Evolutionary conservation across 805 yeast genomes (phyloP), one percentile per base, ranked within the genome.

Genomic region (Starmera amethionina): DNA sequence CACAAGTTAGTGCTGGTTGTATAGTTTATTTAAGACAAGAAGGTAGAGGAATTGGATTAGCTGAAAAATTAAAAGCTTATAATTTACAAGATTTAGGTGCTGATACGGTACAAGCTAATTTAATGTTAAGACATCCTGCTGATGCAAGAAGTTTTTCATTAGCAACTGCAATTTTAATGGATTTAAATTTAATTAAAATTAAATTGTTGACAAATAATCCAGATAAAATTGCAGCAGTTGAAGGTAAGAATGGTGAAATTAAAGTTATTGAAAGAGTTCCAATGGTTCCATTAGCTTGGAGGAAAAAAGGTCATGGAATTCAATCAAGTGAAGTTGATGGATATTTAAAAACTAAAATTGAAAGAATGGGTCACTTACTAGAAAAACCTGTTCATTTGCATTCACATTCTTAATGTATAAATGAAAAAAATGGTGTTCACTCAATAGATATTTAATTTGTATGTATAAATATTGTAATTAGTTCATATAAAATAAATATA

Each of bases 31-130:
- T 93, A 47, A 76, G 99, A 55, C 99, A 93, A 63, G 99, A 93
- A 62, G 99, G 99, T 40, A 78, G 99, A 44, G 99, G 99, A 15
- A 93, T 93, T 44, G 99, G 99, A 7, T 69, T 93, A n/a, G 96
- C 97, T 28, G 99, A 93, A 58, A 93, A 93, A 62, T 72, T 93
- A 49, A 93, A 93, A 63, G 97, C 97, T 3, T 93, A 93, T 62
- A 93, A 93, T 58, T 67, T 93, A 48, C 99, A 93, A 66, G 99
- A 93, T 63, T 68, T 93, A 42, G 99, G 99, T 7, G 97, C 97
- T 8, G 99, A 93, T 60, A 93, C 99, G 0, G 97, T 93, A 4
- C 94, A 89, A 60, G 98, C 98, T 8, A 93, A 93, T 61, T 65
- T 93, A 43, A 60, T 93, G 65, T 70, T 93, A 46, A 75, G 96